Evolutionary conservation across 495 filamentous ascomycete genomes (phyloP).

Genomic region (Recurvomyces mirabilis): DNA sequence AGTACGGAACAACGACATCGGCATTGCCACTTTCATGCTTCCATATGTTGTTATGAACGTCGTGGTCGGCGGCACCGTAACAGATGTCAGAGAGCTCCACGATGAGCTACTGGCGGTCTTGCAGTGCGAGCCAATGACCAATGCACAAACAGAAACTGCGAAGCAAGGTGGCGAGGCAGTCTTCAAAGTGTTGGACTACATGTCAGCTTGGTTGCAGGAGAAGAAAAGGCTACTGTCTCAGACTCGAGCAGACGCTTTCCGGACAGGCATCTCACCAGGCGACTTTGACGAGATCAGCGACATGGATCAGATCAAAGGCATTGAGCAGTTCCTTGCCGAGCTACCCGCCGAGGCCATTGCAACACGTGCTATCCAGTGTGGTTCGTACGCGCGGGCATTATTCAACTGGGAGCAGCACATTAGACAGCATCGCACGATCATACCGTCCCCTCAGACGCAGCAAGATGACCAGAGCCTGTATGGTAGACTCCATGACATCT

Average conservation of each 20-base stretch:
- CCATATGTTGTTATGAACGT: conserved; percentile 75
- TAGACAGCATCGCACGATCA: conserved; percentile 37
- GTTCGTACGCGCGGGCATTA: conserved; percentile 79
- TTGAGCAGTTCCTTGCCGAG: conserved; percentile 50
- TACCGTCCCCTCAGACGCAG: conserved; percentile 26
- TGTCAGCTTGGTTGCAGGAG: conserved; percentile 76
- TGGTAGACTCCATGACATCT: conserved; percentile 77
- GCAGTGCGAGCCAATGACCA: conserved; percentile 38
- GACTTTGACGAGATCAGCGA: conserved; percentile 28
- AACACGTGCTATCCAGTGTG: conserved; percentile 75
- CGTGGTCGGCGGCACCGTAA: conserved; percentile 54
- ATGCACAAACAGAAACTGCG: conserved; percentile 50
- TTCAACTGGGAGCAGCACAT: conserved; percentile 93
- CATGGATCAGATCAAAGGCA: conserved; percentile 44
- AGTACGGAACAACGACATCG: conserved; percentile 69
- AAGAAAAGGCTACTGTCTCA: conserved; percentile 49
- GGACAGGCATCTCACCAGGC: conserved; percentile 23
- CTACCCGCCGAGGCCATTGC: conserved; percentile 83
- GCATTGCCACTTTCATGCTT: conserved; percentile 73
- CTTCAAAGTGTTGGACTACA: conserved; percentile 83
- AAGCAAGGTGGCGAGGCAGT: conserved; percentile 81
- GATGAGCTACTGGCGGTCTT: conserved; percentile 62
- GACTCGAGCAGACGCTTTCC: conserved; percentile 21
- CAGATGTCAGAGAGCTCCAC: conserved; percentile 55
- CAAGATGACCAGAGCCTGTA: conserved; percentile 42